A percentile compares a stretch with the other conserved stretches of the same genome.
Evolutionary conservation across 495 filamentous ascomycete genomes (phyloP).

Genomic region (Hypoxylon crocopeplum): DNA sequence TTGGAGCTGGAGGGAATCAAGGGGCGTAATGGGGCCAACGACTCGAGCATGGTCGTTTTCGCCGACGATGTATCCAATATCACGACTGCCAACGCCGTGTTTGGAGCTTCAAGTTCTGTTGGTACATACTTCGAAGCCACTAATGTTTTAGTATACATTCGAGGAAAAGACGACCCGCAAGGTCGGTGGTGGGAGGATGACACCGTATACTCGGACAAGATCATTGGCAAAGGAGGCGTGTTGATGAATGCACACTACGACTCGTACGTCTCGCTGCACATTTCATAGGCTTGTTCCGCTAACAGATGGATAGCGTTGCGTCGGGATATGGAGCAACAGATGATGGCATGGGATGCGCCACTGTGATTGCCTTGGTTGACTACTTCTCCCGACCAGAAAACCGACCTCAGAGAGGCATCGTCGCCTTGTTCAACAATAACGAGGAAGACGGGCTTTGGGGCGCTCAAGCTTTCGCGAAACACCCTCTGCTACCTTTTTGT

Average conservation of each 20-base stretch:
- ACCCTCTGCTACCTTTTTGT: conserved; percentile 76
- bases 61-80: conserved; percentile 83
- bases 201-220: conserved; percentile 47
- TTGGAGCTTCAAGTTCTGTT: conserved; percentile 11
- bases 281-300: conserved; percentile 2
- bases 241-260: conserved; percentile 97
- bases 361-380: conserved; percentile 83
- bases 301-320: conserved; percentile 67
- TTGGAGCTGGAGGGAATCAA: conserved; percentile 72
- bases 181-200: conserved; percentile 68
- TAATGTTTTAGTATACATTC: conserved; percentile 91
- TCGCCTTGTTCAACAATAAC: conserved; percentile 91
- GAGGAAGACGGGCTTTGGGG: conserved; percentile 96
- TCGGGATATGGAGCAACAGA: conserved; percentile 91
- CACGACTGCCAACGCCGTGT: conserved; percentile 52
- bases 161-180: conserved; percentile 74
- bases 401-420: conserved; percentile 77
- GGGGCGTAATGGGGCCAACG: conserved; percentile 54
- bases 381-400: conserved; percentile 83
- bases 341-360: conserved; percentile 88
- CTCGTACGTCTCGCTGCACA: conserved; percentile 41
- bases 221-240: conserved; percentile 72
- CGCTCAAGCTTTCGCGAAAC: conserved; percentile 81
- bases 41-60: conserved; percentile 66
- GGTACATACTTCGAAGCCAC: conserved; percentile 88